Base-by-base conservation (phyloP, 169 alveolate species). In the Plasmodium ovale region DNA sequence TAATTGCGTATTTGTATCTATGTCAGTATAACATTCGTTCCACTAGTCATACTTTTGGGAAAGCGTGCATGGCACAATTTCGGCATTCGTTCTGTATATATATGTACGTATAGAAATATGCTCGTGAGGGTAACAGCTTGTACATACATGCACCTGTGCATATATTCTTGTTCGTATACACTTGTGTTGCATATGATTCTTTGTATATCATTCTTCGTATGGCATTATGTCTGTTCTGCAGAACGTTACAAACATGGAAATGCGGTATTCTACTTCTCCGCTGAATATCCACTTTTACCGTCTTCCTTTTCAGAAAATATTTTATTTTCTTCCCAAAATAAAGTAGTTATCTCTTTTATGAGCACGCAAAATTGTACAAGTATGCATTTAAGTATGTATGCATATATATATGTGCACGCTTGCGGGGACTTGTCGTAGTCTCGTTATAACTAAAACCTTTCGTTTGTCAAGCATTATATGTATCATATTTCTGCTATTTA, bases 391-490 rank as follows among this genome's bases (percentile, higher is more conserved):
- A 27, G 47, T 49, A 69, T 23, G 62, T 49, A 31, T 23, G 33
- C 23, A 69, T 69, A 69, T 42, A 69, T 16, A 27, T 47, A n/a
- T 53, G 21, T 69, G 31, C 62, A 25, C 44, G 19, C 47, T 14
- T 69, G 56, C 44, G 29, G 37, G 56, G 42, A 70, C 3, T 70
- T 4, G 16, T 25, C 25, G 16, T 33, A 27, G 54, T 56, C 84
- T 53, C 49, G 29, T 51, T 27, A 21, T 23, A 56, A 3, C 64
- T n/a, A 12, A 70, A 27, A 35, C 58, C 84, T 23, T 70, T 47
- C 27, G 54, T 51, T 49, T 70, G 39, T 33, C 14, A 70, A 21
- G 31, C 59, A 70, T 49, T 70, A 70, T n/a, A n/a, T 70, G 56
- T 70, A 37, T 53, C 21, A 9, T 53, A 19, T n/a, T 54, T 10